Conservation (phyloP, 306 rosid genomes). For the Quillaja saponaria region DNA sequence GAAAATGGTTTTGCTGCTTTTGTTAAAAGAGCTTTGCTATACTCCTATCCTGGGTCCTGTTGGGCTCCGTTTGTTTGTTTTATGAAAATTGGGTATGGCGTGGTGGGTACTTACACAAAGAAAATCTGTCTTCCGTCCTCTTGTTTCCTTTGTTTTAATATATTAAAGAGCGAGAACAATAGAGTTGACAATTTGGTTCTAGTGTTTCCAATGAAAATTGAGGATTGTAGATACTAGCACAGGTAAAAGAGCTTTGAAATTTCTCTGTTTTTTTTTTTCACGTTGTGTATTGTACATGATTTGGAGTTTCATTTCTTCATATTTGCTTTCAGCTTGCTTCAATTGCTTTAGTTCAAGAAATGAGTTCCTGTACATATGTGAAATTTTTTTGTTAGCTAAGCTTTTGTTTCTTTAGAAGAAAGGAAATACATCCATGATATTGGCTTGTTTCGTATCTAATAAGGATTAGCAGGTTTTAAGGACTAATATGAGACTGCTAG, state of each 20-base stretch:
- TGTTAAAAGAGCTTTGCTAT: no score
- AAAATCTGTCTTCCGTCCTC: no score
- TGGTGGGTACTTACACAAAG: no score
- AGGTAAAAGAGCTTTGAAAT: slow-evolving; percentile 27
- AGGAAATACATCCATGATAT: not conserved
- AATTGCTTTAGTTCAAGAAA: not conserved
- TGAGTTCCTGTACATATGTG: slow-evolving; percentile 23
- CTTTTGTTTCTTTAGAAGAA: not conserved
- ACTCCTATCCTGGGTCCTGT: no score
- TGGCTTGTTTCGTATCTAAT: slow-evolving; percentile 31
- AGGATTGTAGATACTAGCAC: not conserved
- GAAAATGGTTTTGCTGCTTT: no score
- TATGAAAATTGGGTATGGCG: no score
- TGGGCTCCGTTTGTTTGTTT: no score
- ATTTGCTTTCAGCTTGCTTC: slow-evolving; percentile 21
- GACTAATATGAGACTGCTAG: slow-evolving; percentile 24
- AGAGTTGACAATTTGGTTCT: no score
- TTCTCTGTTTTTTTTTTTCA: slow-evolving; percentile 17
- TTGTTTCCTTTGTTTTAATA: no score
- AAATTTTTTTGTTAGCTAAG: slow-evolving; percentile 3
- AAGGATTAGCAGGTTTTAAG: slow-evolving; percentile 33
- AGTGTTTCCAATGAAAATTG: no score
- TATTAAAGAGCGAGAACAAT: no score
- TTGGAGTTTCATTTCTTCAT: slow-evolving; percentile 25
- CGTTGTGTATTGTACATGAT: not conserved